phyloP scores from a whole-genome alignment of 2,329 filamentous ascomycete genomes.

The Dothidotthia symphoricarpi region DNA sequence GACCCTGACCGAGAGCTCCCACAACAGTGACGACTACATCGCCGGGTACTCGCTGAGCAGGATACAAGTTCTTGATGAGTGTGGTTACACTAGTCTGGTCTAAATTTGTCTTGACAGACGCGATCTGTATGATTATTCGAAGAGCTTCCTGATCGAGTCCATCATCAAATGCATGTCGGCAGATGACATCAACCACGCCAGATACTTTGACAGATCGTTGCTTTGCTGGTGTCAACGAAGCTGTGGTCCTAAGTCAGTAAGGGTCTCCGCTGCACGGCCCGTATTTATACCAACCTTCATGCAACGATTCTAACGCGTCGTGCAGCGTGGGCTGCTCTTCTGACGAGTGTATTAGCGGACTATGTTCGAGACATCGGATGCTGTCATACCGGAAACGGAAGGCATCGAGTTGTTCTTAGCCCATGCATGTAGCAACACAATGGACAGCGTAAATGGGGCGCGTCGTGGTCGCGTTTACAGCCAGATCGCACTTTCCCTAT shows the following conservation, averaged over 20 bases:
- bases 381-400: conserved; percentile 29
- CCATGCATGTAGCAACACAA: conserved; percentile 25
- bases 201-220: conserved; percentile 63
- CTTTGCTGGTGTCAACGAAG: conserved; percentile 56
- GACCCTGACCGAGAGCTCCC: conserved; percentile 73
- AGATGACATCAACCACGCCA: conserved; percentile 62
- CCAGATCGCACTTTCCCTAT: conserved; percentile 23
- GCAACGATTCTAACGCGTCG: conserved; percentile 39
- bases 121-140: conserved; percentile 62
- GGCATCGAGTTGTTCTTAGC: conserved; percentile 30
- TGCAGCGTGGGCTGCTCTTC: conserved; percentile 32
- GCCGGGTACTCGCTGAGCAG: conserved; percentile 61
- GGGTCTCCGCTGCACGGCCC: conserved; percentile 11
- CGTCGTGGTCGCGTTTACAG: conserved; percentile 32
- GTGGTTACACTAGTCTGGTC: conserved; percentile 72
- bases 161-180: conserved; percentile 62
- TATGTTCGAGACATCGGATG: conserved; percentile 6
- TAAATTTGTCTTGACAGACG: conserved; percentile 65
- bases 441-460: conserved; percentile 26
- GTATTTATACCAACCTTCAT: conserved; percentile 32
- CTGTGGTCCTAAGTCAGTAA: conserved; percentile 30
- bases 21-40: conserved; percentile 65
- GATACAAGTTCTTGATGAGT: conserved; percentile 74
- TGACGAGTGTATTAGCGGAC: conserved; percentile 27
- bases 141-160: conserved; percentile 65